phyloP scores from a whole-genome alignment of 2,329 filamentous ascomycete genomes.

The Diaporthe citri region DNA sequence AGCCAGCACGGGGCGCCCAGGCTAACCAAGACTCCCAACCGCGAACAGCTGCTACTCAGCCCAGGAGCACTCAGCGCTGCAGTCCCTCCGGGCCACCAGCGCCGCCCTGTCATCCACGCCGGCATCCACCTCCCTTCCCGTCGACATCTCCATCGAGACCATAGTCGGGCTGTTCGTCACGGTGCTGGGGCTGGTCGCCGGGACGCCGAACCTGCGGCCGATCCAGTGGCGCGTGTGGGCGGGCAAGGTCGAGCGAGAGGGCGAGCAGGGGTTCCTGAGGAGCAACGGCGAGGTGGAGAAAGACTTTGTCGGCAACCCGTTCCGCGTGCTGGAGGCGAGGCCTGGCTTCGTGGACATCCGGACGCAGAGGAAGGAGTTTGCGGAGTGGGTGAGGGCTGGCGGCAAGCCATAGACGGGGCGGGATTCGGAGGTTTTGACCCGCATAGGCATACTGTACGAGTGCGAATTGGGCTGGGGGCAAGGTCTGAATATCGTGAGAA shows the following conservation, averaged over 20 bases:
- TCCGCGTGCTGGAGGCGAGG: constrained; percentile 81
- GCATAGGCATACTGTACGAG: neutral
- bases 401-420: constrained; percentile 30
- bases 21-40: constrained; percentile 40
- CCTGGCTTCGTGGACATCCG: constrained; percentile 91
- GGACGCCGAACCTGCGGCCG: constrained; percentile 82
- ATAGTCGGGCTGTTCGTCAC: constrained; percentile 83
- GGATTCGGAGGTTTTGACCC: neutral
- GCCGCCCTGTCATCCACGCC: constrained; percentile 59
- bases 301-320: constrained; percentile 82
- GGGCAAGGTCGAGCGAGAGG: constrained; percentile 85
- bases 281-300: constrained; percentile 75
- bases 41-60: constrained; percentile 88
- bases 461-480: neutral
- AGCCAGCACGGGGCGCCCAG: constrained; percentile 1
- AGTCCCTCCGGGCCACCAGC: constrained; percentile 66
- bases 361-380: constrained; percentile 83
- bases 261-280: constrained; percentile 68
- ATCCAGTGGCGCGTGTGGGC: constrained; percentile 88
- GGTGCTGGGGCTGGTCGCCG: constrained; percentile 84
- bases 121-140: constrained; percentile 70
- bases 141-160: constrained; percentile 91
- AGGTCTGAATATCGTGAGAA: neutral
- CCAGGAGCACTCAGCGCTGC: constrained; percentile 87
- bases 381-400: constrained; percentile 74